Evolutionary conservation across 257 asterid genomes (phyloP), one percentile per base, ranked within the genome.

Genomic region (Fraxinus pennsylvanica): DNA sequence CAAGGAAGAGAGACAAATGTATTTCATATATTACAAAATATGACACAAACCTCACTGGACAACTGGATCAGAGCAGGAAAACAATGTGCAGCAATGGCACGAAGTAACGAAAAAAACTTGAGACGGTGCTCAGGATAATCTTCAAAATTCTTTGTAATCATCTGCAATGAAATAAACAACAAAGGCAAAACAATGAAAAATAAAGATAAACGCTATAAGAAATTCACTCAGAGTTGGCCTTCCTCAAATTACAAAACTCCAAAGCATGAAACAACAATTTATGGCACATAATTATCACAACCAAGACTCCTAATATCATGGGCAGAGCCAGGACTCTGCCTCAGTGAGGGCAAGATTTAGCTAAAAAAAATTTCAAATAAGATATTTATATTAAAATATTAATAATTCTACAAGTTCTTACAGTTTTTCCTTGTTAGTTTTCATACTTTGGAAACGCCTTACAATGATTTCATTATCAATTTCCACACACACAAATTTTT

Each of bases 51-150:
- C 97, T 93, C 99, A 68, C 91, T 89, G 35, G 99, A 96, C 89
- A 96, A 88, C 74, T 59, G 95, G 75, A 96, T 93, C 82, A 96
- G 82, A 83, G 99, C 98, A 68, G 94, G 92, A 84, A 96, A 96
- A 82, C 99, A 96, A 68, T 93, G 91, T 0, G 92, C 86, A 72
- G 99, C 98, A 86, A 96, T 93, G 82, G 99, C 99, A 76, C 91
- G 95, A 54, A 96, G 96, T 81, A 96, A 85, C 0, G 99, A 93
- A 78, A 96, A 96, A 83, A 96, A 96, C 87, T 96, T 96, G 73
- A 96, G 98, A 72, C 99, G 92, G 79, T 96, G 98, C 88, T 96
- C 99, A 2, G 99, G 99, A 89, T 96, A 96, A 85, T 96, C 99
- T 83, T 96, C 99, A 74, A 96, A 96, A 79, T 96, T 96, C 84